Evolutionary conservation across 2,329 filamentous ascomycete species (phyloP).

Genomic region (Paraconiothyrium brasiliense): DNA sequence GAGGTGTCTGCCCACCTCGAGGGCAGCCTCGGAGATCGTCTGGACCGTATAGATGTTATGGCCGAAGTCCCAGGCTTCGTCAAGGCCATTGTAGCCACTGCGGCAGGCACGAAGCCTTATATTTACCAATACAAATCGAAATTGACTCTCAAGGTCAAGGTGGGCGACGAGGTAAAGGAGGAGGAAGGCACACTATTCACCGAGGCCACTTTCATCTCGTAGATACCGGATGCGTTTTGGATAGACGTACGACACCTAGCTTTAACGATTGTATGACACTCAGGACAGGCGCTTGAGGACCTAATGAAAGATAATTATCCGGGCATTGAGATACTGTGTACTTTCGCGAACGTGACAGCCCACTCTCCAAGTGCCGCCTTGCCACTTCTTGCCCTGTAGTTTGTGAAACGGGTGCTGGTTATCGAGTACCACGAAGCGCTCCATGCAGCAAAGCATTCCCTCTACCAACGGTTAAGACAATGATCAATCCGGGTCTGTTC

Average conservation of each 20-base stretch:
- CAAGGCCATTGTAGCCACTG: constrained; percentile 89
- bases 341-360: not conserved
- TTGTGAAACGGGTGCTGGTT: not conserved
- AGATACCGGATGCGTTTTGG: constrained; percentile 27
- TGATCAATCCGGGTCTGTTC: not conserved
- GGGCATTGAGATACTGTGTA: not conserved
- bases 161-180: constrained; percentile 78
- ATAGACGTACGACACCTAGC: constrained; percentile 35
- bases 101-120: constrained; percentile 93
- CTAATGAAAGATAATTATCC: constrained; percentile 37
- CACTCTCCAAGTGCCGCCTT: not conserved
- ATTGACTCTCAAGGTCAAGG: constrained; percentile 81
- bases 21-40: constrained; percentile 71
- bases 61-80: constrained; percentile 94
- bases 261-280: constrained; percentile 39
- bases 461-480: not conserved
- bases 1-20: constrained; percentile 74
- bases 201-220: constrained; percentile 97
- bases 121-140: constrained; percentile 92
- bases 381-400: not conserved
- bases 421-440: not conserved
- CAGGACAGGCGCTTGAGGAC: constrained; percentile 47
- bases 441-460: not conserved
- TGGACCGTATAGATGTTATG: constrained; percentile 94
- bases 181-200: constrained; percentile 84